Evolutionary conservation across 495 filamentous ascomycete species (phyloP), one percentile per base, ranked within the genome.

Genomic region (Rhizodiscina lignyota): DNA sequence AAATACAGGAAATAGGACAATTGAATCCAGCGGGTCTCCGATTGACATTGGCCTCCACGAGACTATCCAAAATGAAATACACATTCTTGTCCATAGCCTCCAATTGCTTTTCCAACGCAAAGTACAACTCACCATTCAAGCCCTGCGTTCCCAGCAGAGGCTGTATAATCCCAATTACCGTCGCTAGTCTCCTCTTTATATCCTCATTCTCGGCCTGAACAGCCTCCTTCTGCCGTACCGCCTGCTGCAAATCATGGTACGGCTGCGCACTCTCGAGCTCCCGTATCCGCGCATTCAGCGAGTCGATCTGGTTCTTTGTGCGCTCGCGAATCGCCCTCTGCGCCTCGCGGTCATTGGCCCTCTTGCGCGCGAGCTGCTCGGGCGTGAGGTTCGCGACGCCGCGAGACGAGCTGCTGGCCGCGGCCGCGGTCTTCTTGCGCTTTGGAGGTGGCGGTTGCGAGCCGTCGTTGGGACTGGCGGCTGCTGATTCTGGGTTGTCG

Each of bases 241-340:
- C 77, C 16, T 64, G 57, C 59, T 84, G 79, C 10, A 87, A 68
- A 47, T 91, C 80, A 43, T 76, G 70, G 44, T 81, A 82, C 0
- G 83, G 80, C 48, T 83, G 74, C 55, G 82, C 78, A 24, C 27
- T 44, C 39, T 58, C 51, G 18, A 60, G 44, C 39, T 60, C 55
- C 1, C 33, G 31, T 18, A 60, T 59, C 3, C 55, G 47, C 19
- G 22, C 27, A 33, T 57, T 51, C 13, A 60, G 43, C 16, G 13
- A 36, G 18, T 55, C 53, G 39, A 60, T 59, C 24, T 49, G 49
- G 37, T 51, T 52, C 37, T 48, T 48, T 12, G 57, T 60, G 2
- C 57, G 33, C 44, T 57, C 51, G n/a, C 57, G 35, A 20, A 60
- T 60, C 17, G 57, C 57, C 3, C 57, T 45, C 43, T 60, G 57